A percentile compares a stretch with the other conserved stretches of the same genome.
These are phyloP conservation scores for Citrullus colocynthis DNA, from an alignment of 306 rosid species.

Conservation along the genomic window DNA sequence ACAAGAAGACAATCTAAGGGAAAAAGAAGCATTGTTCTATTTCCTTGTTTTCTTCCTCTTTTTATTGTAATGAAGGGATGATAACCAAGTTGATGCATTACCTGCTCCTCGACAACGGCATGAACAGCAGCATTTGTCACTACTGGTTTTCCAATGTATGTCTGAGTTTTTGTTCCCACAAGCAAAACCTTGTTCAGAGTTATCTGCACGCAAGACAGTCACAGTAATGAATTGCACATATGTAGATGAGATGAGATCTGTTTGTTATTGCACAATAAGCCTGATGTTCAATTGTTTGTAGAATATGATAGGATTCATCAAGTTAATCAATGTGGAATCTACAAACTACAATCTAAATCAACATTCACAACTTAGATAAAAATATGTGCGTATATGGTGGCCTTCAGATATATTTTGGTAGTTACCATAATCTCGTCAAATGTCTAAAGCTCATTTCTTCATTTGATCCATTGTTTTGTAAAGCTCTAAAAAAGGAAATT, in stretches of 20 bases:
- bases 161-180: constrained; percentile 65
- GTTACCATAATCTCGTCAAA: background rate
- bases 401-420: background rate
- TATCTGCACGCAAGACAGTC: constrained; percentile 33
- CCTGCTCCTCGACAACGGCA: constrained; percentile 97
- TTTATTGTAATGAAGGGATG: background rate
- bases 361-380: background rate
- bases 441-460: background rate
- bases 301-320: background rate
- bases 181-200: constrained; percentile 80
- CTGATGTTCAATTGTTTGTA: background rate
- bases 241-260: background rate
- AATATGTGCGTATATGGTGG: too few relatives aligned
- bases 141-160: constrained; percentile 81
- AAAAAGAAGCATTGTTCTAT: background rate
- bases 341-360: background rate
- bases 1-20: background rate
- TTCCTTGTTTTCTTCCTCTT: background rate
- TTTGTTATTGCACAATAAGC: background rate
- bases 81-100: constrained; percentile 15
- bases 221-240: background rate
- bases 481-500: background rate
- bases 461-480: background rate
- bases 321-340: background rate
- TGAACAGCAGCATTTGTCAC: constrained; percentile 94